phyloP scores from a whole-genome alignment of 78 protist genomes.

The Dictyostelium capitatum region DNA sequence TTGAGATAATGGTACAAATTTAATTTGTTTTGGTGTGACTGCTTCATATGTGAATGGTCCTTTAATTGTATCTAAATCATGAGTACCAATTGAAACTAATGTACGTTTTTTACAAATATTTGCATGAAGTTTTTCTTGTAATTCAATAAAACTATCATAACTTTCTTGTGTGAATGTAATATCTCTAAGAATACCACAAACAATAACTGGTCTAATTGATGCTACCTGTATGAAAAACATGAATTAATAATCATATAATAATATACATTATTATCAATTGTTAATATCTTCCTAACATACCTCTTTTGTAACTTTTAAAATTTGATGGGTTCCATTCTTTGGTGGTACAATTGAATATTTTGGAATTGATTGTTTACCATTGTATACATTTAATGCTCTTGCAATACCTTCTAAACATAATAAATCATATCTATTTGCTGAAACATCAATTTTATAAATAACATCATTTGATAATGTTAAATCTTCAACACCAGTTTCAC shows the following conservation, averaged over 20 bases:
- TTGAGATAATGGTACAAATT: slow-evolving; percentile 95
- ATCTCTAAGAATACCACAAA: slow-evolving; percentile 96
- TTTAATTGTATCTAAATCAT: slow-evolving; percentile 97
- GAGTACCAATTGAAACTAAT: slow-evolving; percentile 99
- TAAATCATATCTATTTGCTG: slow-evolving; percentile 99
- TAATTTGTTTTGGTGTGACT: slow-evolving; percentile 92
- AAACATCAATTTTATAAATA: slow-evolving; percentile 97
- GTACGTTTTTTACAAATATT: slow-evolving; percentile 97
- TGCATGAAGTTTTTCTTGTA: slow-evolving; percentile 98
- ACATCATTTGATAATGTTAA: slow-evolving; percentile 80
- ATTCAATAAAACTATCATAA: slow-evolving; percentile 98
- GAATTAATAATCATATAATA: background rate
- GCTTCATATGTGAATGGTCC: slow-evolving; percentile 96
- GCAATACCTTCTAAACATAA: slow-evolving; percentile 98
- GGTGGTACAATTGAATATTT: slow-evolving; percentile 55
- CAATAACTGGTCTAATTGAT: slow-evolving; percentile 96
- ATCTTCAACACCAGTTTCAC: slow-evolving; percentile 73
- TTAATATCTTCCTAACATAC: background rate
- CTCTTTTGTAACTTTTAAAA: slow-evolving; percentile 17
- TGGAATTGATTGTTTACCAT: slow-evolving; percentile 66
- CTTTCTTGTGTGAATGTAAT: slow-evolving; percentile 86
- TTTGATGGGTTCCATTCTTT: slow-evolving; percentile 13
- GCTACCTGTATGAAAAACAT: background rate
- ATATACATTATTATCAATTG: background rate
- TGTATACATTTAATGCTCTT: slow-evolving; percentile 93